Base-by-base conservation (phyloP, 2,329 filamentous ascomycete genomes). In the Drechslerella coelobrocha region DNA sequence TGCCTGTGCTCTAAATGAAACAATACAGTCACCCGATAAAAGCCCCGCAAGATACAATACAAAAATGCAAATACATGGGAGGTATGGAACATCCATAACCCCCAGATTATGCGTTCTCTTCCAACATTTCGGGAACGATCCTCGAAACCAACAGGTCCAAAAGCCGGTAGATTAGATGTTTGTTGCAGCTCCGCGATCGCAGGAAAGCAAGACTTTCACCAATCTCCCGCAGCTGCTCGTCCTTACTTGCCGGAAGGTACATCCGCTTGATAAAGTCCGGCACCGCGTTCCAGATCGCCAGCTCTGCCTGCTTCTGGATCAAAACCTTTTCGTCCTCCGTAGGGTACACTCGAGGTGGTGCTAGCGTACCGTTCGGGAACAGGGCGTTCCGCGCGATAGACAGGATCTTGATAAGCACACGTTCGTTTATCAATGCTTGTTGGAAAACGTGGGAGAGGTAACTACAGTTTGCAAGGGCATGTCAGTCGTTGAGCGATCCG, bases 291-390 rank as follows among this genome's bases (percentile, higher is more conserved):
- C 84, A 76, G 54, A 86, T 77, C 50, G 86, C 83, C 72, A 82
- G 82, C 78, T 89, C 89, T 79, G 89, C 89, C 78, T 84, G 85
- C 75, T 83, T 83, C 76, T 86, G 86, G 76, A 92, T 86, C 75
- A 83, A 83, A 55, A 81, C 81, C 73, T 86, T 81, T 76, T 86
- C 84, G 75, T 85, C 82, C 60, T 86, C 82, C 73, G 84, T 84
- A 52, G 88, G 86, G 55, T 88, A 83, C 56, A 83, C 80, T 74
- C 88, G 80, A 75, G 87, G 82, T 73, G 86, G 84, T 68, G 87
- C 88, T 72, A 89, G 87, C 75, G 85, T 83, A 79, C 95, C 95
- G 80, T 91, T 89, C 74, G 94, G 93, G 78, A 97, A 97, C 61
- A 97, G 82, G 71, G 89, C 85, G 76, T 85, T 86, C 78, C 94